Percentiles rank a stretch among this genome's conserved stretches.
phyloP scores from a whole-genome alignment of 257 asterid genomes.

The Ajuga chamaepitys region DNA sequence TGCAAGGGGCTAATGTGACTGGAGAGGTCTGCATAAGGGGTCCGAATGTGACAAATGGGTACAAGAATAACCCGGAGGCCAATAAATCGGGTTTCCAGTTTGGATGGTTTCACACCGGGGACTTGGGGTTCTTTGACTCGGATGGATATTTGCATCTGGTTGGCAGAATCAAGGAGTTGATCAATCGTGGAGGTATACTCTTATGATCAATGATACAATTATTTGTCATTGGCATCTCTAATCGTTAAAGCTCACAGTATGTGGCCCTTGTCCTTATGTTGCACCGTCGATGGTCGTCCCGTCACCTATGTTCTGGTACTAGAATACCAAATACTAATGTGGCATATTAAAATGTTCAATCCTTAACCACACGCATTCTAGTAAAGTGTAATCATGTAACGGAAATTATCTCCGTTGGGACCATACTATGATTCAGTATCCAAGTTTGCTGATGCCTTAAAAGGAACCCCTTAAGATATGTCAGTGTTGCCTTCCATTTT shows the following conservation, averaged over 20 bases:
- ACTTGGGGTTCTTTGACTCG: conserved; percentile 60
- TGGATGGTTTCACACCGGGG: conserved; percentile 96
- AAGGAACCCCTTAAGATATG: background rate
- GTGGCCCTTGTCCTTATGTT: background rate
- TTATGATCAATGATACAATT: background rate
- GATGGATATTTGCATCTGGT: conserved; percentile 90
- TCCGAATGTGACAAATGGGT: conserved; percentile 75
- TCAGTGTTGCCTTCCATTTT: background rate
- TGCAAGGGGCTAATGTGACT: conserved; percentile 40
- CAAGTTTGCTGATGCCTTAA: background rate
- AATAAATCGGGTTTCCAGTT: conserved; percentile 65
- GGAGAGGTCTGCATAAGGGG: conserved; percentile 96
- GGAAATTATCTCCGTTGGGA: background rate
- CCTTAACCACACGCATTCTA: background rate
- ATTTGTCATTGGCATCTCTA: background rate
- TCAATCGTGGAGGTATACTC: conserved; percentile 88
- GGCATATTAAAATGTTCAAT: background rate
- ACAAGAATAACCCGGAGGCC: conserved; percentile 80
- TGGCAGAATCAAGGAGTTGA: conserved; percentile 85
- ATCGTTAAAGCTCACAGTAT: background rate
- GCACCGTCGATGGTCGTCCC: background rate
- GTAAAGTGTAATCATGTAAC: background rate
- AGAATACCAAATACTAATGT: background rate
- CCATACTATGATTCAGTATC: background rate
- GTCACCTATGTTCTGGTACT: background rate